A percentile compares a stretch with the other conserved stretches of the same genome.
These are phyloP conservation scores for Geranium incanum DNA, from an alignment of 441 rosid genomes.

Conservation along the genomic window DNA sequence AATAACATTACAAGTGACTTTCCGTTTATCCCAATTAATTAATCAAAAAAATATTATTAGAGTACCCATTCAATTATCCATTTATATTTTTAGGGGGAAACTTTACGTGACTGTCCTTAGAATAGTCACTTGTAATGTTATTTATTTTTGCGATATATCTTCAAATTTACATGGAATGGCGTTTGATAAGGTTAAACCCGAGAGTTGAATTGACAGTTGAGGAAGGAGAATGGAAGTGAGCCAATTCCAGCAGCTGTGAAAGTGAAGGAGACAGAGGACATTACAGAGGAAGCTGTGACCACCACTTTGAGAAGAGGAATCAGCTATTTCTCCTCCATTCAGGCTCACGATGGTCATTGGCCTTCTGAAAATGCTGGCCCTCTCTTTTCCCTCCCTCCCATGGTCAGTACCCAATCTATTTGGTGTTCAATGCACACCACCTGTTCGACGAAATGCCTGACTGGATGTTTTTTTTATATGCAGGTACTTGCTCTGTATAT, in stretches of 20 bases:
- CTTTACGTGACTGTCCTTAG: too few species aligned
- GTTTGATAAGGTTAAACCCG: too few species aligned
- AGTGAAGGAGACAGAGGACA: slow-evolving; percentile 27
- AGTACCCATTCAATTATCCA: too few species aligned
- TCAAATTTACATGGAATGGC: too few species aligned
- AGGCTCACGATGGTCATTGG: slow-evolving; percentile 26
- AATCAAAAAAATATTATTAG: too few species aligned
- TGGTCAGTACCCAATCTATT: slow-evolving; percentile 21
- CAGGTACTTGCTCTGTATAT: slow-evolving; percentile 53
- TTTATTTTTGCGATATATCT: too few species aligned
- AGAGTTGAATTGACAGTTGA: slow-evolving; percentile 19
- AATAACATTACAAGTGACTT: too few species aligned
- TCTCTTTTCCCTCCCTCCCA: slow-evolving; percentile 49
- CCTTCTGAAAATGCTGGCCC: slow-evolving; percentile 46
- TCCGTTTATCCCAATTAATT: too few species aligned
- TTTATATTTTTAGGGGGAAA: too few species aligned
- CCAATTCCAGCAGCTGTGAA: slow-evolving; percentile 28
- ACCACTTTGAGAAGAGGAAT: slow-evolving; percentile 39
- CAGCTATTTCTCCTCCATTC: slow-evolving; percentile 43
- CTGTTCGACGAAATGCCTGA: too few species aligned
- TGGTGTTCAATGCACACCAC: background rate
- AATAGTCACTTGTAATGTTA: too few species aligned
- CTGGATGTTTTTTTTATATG: background rate
- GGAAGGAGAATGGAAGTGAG: slow-evolving; percentile 23
- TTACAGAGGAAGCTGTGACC: slow-evolving; percentile 41